phyloP scores from a whole-genome alignment of 345 rosid genomes.

The Firmiana major region DNA sequence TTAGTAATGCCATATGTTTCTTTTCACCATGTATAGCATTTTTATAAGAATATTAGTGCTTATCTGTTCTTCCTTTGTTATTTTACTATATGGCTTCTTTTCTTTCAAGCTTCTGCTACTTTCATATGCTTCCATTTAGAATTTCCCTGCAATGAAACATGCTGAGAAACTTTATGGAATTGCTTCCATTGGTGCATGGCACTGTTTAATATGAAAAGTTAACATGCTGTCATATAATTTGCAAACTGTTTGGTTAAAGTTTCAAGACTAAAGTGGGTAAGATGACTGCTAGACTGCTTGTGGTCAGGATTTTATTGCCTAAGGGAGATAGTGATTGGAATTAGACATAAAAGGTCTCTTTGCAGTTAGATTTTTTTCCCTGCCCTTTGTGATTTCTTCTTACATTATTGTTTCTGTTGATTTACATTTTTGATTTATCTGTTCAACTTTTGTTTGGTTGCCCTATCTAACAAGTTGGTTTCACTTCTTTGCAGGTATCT shows the following conservation, averaged over 20 bases:
- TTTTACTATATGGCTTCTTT: neutral
- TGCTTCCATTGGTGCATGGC: neutral
- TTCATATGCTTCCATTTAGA: neutral
- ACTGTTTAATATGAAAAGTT: neutral
- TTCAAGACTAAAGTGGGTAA: neutral
- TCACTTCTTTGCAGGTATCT: conserved; percentile 54
- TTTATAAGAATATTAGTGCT: neutral
- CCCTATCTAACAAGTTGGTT: neutral
- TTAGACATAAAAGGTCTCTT: neutral
- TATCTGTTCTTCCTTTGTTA: neutral
- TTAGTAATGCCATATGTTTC: neutral
- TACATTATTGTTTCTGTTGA: neutral
- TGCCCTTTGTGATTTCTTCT: neutral
- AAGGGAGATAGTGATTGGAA: neutral
- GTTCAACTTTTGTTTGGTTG: neutral
- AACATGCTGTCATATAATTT: neutral
- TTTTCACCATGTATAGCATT: neutral
- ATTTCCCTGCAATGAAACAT: neutral
- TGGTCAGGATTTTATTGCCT: neutral
- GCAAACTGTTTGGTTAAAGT: neutral
- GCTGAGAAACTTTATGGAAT: neutral
- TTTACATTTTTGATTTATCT: neutral
- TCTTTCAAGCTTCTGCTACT: neutral
- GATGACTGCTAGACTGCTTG: neutral
- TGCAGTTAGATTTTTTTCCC: neutral